A percentile compares a stretch with the other conserved stretches of the same genome.
These are phyloP conservation scores for Globisporangium paddicum DNA, from an alignment of 352 stramenopile species.

Conservation along the genomic window DNA sequence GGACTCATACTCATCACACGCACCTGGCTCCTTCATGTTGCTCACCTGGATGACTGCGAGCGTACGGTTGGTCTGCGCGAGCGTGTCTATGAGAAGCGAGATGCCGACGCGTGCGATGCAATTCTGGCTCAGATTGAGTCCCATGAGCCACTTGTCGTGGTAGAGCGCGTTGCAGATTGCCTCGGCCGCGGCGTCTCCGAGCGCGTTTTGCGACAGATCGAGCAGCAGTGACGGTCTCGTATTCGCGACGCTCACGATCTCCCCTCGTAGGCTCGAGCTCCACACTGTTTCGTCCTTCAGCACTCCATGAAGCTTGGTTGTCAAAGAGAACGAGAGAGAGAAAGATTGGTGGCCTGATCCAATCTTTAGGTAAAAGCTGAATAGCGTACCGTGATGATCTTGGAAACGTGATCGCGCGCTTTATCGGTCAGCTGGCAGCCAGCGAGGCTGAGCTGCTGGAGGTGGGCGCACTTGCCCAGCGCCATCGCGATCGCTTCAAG, in stretches of 20 bases:
- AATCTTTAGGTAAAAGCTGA: no score
- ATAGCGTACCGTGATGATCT: slow-evolving; percentile 44
- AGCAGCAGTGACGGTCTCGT: slow-evolving; percentile 25
- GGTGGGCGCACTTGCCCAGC: slow-evolving; percentile 31
- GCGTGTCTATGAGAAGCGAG: slow-evolving; percentile 25
- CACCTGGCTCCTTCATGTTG: slow-evolving; percentile 29
- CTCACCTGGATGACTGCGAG: slow-evolving; percentile 35
- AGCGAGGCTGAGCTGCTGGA: slow-evolving; percentile 40
- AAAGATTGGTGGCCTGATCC: background rate
- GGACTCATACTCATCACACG: background rate
- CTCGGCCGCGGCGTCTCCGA: slow-evolving; percentile 35
- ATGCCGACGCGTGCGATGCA: slow-evolving; percentile 26
- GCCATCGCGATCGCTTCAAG: slow-evolving; percentile 27
- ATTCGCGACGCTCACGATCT: slow-evolving; percentile 3
- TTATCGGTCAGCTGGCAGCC: slow-evolving; percentile 46
- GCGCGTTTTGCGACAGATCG: slow-evolving; percentile 41
- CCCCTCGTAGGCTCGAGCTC: slow-evolving; percentile 49
- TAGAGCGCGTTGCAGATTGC: slow-evolving; percentile 45
- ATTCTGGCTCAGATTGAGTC: slow-evolving; percentile 46
- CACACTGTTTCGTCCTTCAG: slow-evolving; percentile 47
- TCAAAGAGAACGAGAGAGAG: background rate
- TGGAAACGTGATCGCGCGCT: slow-evolving; percentile 40
- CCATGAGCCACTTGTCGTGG: slow-evolving; percentile 64
- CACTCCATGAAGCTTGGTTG: slow-evolving; percentile 38
- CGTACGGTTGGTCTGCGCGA: slow-evolving; percentile 39